Percentiles rank a stretch among this genome's conserved stretches.
Evolutionary conservation across 768 basidiomycete species (phyloP).

Genomic region (Amanita molliuscula): DNA sequence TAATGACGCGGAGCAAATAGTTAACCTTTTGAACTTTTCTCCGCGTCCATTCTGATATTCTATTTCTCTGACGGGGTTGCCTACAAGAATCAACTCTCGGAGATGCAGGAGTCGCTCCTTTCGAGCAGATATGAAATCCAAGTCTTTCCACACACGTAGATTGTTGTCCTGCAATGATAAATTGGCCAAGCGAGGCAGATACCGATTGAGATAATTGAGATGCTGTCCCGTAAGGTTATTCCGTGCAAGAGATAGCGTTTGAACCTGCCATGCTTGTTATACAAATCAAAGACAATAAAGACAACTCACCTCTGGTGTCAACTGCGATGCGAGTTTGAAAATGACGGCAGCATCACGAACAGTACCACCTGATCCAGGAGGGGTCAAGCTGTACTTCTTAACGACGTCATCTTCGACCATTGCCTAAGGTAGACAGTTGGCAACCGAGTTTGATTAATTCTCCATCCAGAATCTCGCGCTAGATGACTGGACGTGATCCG

Average conservation of each 20-base stretch:
- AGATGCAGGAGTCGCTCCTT: slow-evolving; percentile 52
- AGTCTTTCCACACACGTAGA: slow-evolving; percentile 57
- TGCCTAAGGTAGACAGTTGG: slow-evolving; percentile 32
- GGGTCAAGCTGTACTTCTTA: slow-evolving; percentile 55
- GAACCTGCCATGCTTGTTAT: slow-evolving; percentile 33
- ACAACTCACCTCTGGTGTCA: slow-evolving; percentile 56
- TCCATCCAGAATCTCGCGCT: slow-evolving; percentile 7
- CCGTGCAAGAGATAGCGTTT: slow-evolving; percentile 80
- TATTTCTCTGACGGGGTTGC: slow-evolving; percentile 63
- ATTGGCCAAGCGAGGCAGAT: slow-evolving; percentile 71
- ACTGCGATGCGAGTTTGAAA: slow-evolving; percentile 76
- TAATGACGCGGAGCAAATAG: slow-evolving; percentile 1
- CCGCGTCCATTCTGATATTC: slow-evolving; percentile 47
- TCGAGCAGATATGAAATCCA: slow-evolving; percentile 51
- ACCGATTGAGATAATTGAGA: slow-evolving; percentile 54
- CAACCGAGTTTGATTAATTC: slow-evolving; percentile 3
- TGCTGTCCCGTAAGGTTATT: slow-evolving; percentile 51
- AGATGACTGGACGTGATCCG: slow-evolving; percentile 6
- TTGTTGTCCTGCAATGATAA: slow-evolving; percentile 75
- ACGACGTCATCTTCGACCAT: slow-evolving; percentile 73
- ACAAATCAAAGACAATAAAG: slow-evolving; percentile 1
- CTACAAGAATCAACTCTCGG: slow-evolving; percentile 63
- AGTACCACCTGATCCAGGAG: slow-evolving; percentile 63
- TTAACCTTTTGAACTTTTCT: slow-evolving; percentile 62
- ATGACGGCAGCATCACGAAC: slow-evolving; percentile 69